Evolutionary conservation across 1,139 yeast genomes (phyloP), one percentile per base, ranked within the genome.

Genomic region (Candida sp.): DNA sequence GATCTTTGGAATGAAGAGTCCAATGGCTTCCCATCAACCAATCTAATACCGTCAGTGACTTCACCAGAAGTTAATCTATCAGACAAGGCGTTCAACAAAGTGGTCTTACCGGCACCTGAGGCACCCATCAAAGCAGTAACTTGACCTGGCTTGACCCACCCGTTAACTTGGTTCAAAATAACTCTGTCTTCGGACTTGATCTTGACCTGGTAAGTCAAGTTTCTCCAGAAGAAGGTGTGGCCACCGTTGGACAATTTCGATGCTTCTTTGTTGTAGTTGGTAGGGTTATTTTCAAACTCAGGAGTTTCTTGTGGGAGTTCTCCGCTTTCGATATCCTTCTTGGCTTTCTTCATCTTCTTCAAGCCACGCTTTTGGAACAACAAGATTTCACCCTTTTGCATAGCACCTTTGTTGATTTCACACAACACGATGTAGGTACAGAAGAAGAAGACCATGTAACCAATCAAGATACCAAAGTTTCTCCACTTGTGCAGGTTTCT

Each of bases 331-430:
- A 35, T 38, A 47, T 47, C 49, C 11, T 48, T 46, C 41, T 54
- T 52, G 7, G 42, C 39, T n/a, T 31, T 17, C n/a, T 27, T 31
- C 28, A 42, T 28, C 37, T 43, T 27, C 28, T 39, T 42, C 12
- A 35, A 30, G 17, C 51, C 40, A 41, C 53, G 49, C 48, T 58
- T 63, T 59, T 62, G 68, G 49, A 84, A 90, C 44, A 90, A 79
- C 51, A 88, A 75, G 49, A 89, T 80, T 71, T 90, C 96, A 73
- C 96, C 96, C 73, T 85, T 88, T 66, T 90, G 92, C 72, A 85
- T 83, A 25, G 90, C 84, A 67, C 92, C 91, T 61, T 85, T 88
- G 62, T 86, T 86, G 54, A 72, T 69, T 70, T 87, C 93, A 54
- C 85, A 81, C 55, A 85, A 77, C 5, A 75, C 44, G 60, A 90